Percentiles rank a stretch among this genome's conserved stretches.
Evolutionary conservation across 495 filamentous ascomycete genomes (phyloP).

Genomic region (Penicillium argentinense): DNA sequence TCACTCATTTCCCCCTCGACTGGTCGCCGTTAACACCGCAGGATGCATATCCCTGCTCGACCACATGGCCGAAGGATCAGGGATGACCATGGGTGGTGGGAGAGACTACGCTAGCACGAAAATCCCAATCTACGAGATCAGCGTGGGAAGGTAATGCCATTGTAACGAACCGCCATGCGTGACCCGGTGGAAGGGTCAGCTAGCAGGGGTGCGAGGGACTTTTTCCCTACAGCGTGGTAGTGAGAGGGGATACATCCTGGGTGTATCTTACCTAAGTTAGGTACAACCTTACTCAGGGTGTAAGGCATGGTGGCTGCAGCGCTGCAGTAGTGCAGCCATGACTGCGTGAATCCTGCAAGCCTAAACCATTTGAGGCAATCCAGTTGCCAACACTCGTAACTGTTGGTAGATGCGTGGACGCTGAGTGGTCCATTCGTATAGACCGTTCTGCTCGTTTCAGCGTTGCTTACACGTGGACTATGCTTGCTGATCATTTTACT

Average conservation of each 20-base stretch:
- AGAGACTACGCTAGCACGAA: not conserved
- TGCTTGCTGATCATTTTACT: conserved; percentile 11
- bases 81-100: not conserved
- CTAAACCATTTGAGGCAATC: not conserved
- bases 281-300: no score
- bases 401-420: not conserved
- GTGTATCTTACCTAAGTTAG: no score
- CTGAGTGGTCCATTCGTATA: not conserved
- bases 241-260: no score
- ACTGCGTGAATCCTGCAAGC: conserved; percentile 4
- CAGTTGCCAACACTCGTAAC: no score
- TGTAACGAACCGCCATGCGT: not conserved
- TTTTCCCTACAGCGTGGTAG: no score
- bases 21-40: not conserved
- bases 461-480: conserved; percentile 18
- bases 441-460: conserved; percentile 16
- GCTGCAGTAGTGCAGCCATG: conserved; percentile 8
- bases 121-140: not conserved
- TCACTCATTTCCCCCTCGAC: conserved; percentile 5
- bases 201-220: not conserved
- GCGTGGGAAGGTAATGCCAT: not conserved
- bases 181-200: not conserved
- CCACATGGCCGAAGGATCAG: conserved; percentile 21
- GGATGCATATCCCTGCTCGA: conserved; percentile 10
- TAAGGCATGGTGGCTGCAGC: no score